Conservation (phyloP, 2,329 filamentous ascomycete species). For the Juglanconis juglandina region DNA sequence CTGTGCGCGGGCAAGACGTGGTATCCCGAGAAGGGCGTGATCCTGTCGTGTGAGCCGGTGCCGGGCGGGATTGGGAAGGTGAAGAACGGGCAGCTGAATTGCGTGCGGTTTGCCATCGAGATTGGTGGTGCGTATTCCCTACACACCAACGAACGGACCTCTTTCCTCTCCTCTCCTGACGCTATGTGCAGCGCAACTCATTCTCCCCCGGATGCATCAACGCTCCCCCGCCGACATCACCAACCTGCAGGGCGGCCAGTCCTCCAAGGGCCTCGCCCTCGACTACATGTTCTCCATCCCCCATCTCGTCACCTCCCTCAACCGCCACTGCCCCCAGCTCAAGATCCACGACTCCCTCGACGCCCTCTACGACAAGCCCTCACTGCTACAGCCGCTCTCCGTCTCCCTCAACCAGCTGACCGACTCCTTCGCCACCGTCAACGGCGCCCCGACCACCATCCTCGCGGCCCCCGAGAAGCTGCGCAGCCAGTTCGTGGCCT, state of each 20-base stretch:
- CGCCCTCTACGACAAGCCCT: constrained; percentile 32
- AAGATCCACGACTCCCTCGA: constrained; percentile 32
- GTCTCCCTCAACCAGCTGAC: constrained; percentile 24
- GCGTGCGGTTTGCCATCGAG: constrained; percentile 44
- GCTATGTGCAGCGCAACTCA: constrained; percentile 30
- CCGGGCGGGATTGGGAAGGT: constrained; percentile 42
- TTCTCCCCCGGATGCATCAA: constrained; percentile 34
- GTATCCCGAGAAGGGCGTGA: constrained; percentile 32
- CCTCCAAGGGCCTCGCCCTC: constrained; percentile 26
- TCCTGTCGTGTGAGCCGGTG: constrained; percentile 41
- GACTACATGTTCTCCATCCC: constrained; percentile 34
- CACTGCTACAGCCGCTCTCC: constrained; percentile 23
- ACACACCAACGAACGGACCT: too few relatives aligned
- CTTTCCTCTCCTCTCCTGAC: not conserved
- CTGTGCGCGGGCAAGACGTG: constrained; percentile 37
- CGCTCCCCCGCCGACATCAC: constrained; percentile 30
- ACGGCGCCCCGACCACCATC: constrained; percentile 21
- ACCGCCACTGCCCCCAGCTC: constrained; percentile 34
- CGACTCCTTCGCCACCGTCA: constrained; percentile 18
- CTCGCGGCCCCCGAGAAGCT: constrained; percentile 23
- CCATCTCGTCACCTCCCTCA: constrained; percentile 29
- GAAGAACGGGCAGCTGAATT: constrained; percentile 42
- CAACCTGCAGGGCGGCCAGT: constrained; percentile 23
- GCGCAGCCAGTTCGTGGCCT: constrained; percentile 22
- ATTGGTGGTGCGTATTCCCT: constrained; percentile 37